phyloP scores from a whole-genome alignment of 129 eudicot species.

The Lonicera japonica region DNA sequence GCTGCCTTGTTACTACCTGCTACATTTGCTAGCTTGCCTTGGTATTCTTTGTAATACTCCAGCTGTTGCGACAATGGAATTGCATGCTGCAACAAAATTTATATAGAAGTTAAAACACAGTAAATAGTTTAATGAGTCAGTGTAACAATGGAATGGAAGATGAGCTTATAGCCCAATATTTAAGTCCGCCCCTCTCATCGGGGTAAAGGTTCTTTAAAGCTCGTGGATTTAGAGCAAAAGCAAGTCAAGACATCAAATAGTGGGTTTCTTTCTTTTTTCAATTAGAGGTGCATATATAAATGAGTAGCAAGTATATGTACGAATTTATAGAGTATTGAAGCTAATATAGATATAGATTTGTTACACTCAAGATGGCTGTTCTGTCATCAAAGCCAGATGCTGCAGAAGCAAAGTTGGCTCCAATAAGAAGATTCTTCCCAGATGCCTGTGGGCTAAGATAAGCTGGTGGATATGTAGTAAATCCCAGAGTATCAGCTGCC shows the following conservation, averaged over 20 bases:
- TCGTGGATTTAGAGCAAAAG: too few relatives aligned
- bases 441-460: slow-evolving; percentile 92
- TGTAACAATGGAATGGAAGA: background rate
- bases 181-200: too few relatives aligned
- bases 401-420: slow-evolving; percentile 92
- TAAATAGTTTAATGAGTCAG: background rate
- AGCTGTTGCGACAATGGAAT: slow-evolving; percentile 55
- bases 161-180: background rate
- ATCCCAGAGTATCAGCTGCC: slow-evolving; percentile 88
- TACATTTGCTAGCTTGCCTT: slow-evolving; percentile 40
- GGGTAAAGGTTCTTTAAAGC: too few relatives aligned
- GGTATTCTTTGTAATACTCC: slow-evolving; percentile 54
- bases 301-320: too few relatives aligned
- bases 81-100: slow-evolving; percentile 46
- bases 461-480: slow-evolving; percentile 69
- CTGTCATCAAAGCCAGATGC: slow-evolving; percentile 88
- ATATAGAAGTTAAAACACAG: background rate
- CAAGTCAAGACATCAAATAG: too few relatives aligned
- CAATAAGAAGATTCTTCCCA: slow-evolving; percentile 72
- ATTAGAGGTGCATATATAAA: too few relatives aligned
- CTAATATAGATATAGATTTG: background rate
- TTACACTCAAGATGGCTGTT: slow-evolving; percentile 56
- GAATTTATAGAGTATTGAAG: background rate
- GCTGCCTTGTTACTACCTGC: slow-evolving; percentile 56
- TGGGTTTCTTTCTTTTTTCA: too few relatives aligned